phyloP scores from a whole-genome alignment of 257 asterid genomes.

The Apocynum venetum region DNA sequence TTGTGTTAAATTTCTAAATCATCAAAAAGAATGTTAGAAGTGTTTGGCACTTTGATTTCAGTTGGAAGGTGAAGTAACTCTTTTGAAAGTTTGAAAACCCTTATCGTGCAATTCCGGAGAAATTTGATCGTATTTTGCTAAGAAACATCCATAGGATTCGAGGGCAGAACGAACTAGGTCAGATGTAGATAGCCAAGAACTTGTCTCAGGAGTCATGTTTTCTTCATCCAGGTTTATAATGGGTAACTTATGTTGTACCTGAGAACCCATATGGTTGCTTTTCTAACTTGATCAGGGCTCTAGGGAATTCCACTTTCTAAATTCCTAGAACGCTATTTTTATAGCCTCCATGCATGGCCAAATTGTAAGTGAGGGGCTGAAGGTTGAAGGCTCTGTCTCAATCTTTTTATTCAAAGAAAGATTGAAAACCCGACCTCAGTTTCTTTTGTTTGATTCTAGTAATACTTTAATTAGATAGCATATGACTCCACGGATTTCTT shows the following conservation, averaged over 20 bases:
- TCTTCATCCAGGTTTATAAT: conserved; percentile 46
- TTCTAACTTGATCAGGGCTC: no score
- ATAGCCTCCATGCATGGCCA: no score
- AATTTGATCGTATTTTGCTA: conserved; percentile 45
- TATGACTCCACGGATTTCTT: no score
- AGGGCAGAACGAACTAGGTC: conserved; percentile 45
- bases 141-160: conserved; percentile 63
- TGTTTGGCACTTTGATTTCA: conserved; percentile 46
- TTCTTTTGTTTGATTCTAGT: no score
- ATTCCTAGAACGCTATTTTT: no score
- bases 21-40: conserved; percentile 30
- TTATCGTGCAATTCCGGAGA: conserved; percentile 45
- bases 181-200: conserved; percentile 39
- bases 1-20: no score
- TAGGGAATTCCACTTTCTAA: background rate
- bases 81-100: conserved; percentile 43
- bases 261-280: conserved; percentile 53
- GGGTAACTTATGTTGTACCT: conserved; percentile 25
- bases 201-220: conserved; percentile 21
- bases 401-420: no score
- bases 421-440: no score
- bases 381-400: no score
- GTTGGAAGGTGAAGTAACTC: conserved; percentile 52
- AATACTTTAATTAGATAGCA: no score
- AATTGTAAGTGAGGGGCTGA: no score